phyloP scores from a whole-genome alignment of 306 rosid genomes.

The Morella rubra region DNA sequence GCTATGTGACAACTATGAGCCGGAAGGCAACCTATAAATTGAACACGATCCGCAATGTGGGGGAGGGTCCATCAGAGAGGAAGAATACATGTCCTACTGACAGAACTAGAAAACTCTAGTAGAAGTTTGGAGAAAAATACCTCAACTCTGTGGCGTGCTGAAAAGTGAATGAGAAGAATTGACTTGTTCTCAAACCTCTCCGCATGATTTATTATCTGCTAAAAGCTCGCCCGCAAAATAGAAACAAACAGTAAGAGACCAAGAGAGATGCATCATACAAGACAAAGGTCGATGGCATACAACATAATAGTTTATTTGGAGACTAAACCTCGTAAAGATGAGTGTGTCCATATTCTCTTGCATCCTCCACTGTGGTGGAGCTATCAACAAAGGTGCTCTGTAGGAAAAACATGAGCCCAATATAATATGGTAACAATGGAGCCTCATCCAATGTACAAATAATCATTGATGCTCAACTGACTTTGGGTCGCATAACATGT shows the following conservation, averaged over 20 bases:
- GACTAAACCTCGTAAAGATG: slow-evolving; percentile 75
- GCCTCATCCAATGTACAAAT: neutral
- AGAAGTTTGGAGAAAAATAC: slow-evolving; percentile 34
- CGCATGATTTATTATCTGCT: slow-evolving; percentile 68
- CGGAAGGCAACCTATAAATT: neutral
- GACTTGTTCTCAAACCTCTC: slow-evolving; percentile 73
- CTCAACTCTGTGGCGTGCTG: slow-evolving; percentile 69
- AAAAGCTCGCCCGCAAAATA: slow-evolving; percentile 16
- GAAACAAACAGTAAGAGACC: slow-evolving; percentile 6
- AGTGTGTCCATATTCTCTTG: slow-evolving; percentile 84
- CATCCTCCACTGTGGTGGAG: slow-evolving; percentile 70
- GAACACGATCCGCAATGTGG: neutral
- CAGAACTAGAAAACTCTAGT: neutral
- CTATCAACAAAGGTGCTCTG: slow-evolving; percentile 81
- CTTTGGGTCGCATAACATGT: neutral
- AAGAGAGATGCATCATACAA: slow-evolving; percentile 4
- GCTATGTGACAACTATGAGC: neutral
- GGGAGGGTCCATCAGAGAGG: neutral
- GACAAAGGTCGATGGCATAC: neutral
- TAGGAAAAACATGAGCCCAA: neutral
- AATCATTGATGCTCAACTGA: neutral
- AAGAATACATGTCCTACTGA: neutral
- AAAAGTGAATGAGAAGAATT: slow-evolving; percentile 87
- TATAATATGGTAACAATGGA: neutral
- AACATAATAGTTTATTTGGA: neutral